Base-by-base conservation (phyloP, 1,284 basidiomycete genomes). In the Heliocybe sulcata region DNA sequence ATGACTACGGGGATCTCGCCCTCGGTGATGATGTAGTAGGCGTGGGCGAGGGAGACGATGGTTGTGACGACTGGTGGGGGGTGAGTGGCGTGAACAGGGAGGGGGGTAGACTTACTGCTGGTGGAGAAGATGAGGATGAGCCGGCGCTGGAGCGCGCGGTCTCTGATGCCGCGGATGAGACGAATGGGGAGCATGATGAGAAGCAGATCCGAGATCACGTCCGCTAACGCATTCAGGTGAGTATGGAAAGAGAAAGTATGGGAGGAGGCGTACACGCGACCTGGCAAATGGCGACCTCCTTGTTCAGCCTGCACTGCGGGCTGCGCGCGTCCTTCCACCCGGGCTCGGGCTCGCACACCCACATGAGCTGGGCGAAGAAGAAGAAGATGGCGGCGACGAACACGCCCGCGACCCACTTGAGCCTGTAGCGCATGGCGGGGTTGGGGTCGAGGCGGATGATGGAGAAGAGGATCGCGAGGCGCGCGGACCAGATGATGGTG, bases 401-500 rank as follows among this genome's bases (percentile, higher is more conserved):
- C n/a, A 71, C 52, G 12, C 61, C 57, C 8, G 66, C 68, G 3
- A 69, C 62, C 29, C 60, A 59, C 26, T 55, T 56, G 4, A 71
- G 54, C 47, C 65, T 61, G 22, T 61, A 58, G 12, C 64, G n/a
- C n/a, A n/a, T 61, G 1, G 45, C 35, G 2, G 57, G 61, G 53
- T 67, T 67, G 12, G 69, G 70, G 51, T 73, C 71, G 59, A 77
- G 71, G 45, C 77, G 74, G 52, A 77, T 74, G 54, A 79, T 70
- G 3, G 76, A 76, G 60, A 73, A 75, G 10, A 79, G 65, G 51
- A 78, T 76, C 19, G 76, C 72, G 16, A 77, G 61, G 11, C 77
- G 72, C 1, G 76, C 69, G n/a, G 57, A 74, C 77, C 75, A 79
- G 51, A 77, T 70, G 42, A 72, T 67, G 22, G 63, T 56, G 59